Evolutionary conservation across 257 asterid genomes (phyloP).

Genomic region (Handroanthus guayacan): DNA sequence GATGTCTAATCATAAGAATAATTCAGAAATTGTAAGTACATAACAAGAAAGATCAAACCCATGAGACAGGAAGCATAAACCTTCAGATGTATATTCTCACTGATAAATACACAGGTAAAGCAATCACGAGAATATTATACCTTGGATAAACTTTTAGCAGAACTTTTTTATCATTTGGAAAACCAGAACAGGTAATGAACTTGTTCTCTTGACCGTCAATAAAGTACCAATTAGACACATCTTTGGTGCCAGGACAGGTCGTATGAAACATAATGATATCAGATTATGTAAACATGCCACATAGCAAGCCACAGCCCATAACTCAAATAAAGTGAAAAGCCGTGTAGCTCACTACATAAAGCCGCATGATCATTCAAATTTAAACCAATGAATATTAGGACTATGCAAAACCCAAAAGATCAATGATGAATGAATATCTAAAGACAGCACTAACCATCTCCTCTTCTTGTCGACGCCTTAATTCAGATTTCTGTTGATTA

Average conservation of each 20-base stretch:
- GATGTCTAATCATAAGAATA: not conserved
- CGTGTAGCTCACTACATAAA: constrained; percentile 14
- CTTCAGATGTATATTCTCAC: not conserved
- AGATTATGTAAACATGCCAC: not conserved
- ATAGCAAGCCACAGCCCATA: not conserved
- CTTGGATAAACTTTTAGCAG: not conserved
- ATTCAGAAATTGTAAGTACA: not conserved
- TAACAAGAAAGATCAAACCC: not conserved
- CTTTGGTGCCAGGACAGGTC: constrained; percentile 4
- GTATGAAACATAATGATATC: not conserved
- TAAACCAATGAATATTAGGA: constrained; percentile 20
- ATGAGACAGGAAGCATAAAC: constrained; percentile 23
- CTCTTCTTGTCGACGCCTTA: constrained; percentile 83
- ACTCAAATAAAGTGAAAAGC: not conserved
- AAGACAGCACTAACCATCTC: constrained; percentile 72
- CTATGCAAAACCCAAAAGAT: constrained; percentile 17
- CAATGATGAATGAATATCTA: constrained; percentile 18
- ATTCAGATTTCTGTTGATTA: constrained; percentile 70
- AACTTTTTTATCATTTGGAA: constrained; percentile 17
- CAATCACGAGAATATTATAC: constrained; percentile 1
- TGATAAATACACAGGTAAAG: constrained; percentile 9
- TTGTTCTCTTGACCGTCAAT: not conserved
- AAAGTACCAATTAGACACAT: constrained; percentile 9
- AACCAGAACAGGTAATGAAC: not conserved
- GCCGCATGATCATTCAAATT: constrained; percentile 2